Evolutionary conservation across 768 basidiomycete genomes (phyloP), one percentile per base, ranked within the genome.

Genomic region (Suillus weaverae): DNA sequence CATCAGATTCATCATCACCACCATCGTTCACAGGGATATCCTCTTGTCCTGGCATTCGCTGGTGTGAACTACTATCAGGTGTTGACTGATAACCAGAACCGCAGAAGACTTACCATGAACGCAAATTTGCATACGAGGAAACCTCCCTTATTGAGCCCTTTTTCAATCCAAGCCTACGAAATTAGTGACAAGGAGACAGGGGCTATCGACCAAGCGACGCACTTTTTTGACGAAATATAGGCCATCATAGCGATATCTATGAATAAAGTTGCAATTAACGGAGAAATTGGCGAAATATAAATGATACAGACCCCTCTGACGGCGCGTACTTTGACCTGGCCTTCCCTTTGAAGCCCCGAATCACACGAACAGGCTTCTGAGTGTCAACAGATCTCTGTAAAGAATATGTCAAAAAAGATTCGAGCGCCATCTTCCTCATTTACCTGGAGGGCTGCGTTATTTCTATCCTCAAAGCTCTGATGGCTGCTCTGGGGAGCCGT

Each of bases 241-340:
- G 1, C 95, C 95, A 69, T 97, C 95, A 71, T 97, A 97, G 10
- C 94, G 87, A 73, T 95, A 97, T 32, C 92, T 91, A 61, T 8
- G 63, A 30, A 32, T 20, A 51, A 36, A 56, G 6, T 62, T 41
- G 26, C 41, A 44, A 30, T 41, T 11, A 53, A n/a, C 14, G 33
- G 57, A 50, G n/a, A 35, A 55, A 46, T 53, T 10, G 30, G 39
- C n/a, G 57, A 41, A 13, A 20, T 10, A 11, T 2, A 66, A 14
- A 59, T 10, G 59, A 18, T 18, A 65, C 76, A 60, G 68, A 90
- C 88, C 94, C 94, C 81, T 91, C 88, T 32, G 76, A 81, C 6
- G 95, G 95, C 9, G 91, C 94, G 68, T 88, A 97, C 26, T 80
- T 79, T 0, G 92, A 92, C 35, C 77, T 74, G 35, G 88, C 75